Conservation (phyloP, 495 filamentous ascomycete species). For the Penicillium steckii region DNA sequence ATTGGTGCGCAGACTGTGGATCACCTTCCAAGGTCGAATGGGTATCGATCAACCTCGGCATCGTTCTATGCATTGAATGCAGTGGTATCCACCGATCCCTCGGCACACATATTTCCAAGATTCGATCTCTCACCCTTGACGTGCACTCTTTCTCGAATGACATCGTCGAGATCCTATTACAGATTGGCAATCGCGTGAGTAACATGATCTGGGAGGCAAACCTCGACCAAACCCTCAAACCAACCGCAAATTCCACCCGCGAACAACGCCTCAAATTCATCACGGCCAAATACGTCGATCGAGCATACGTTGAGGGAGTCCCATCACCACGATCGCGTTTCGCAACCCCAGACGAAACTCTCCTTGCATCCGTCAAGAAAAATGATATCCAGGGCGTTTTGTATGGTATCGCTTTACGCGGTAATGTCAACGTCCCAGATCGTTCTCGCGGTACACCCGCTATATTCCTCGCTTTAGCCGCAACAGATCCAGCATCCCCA, state of each 20-base stretch:
- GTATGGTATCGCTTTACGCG: slow-evolving; percentile 83
- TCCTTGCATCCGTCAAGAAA: slow-evolving; percentile 90
- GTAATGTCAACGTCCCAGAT: slow-evolving; percentile 84
- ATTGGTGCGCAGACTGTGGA: slow-evolving; percentile 92
- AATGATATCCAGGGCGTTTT: slow-evolving; percentile 91
- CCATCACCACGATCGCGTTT: slow-evolving; percentile 74
- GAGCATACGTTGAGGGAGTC: slow-evolving; percentile 75
- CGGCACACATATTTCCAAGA: slow-evolving; percentile 96
- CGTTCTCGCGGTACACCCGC: slow-evolving; percentile 85
- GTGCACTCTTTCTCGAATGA: slow-evolving; percentile 94
- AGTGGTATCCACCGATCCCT: slow-evolving; percentile 96
- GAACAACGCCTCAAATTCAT: slow-evolving; percentile 93
- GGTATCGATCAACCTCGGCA: slow-evolving; percentile 97
- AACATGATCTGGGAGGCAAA: slow-evolving; percentile 97
- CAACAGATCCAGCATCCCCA: slow-evolving; percentile 92
- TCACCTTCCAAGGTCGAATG: slow-evolving; percentile 92
- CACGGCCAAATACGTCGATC: slow-evolving; percentile 88
- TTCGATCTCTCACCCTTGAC: slow-evolving; percentile 92
- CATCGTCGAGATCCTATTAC: slow-evolving; percentile 89
- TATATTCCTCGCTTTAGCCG: slow-evolving; percentile 88
- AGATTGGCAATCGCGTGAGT: slow-evolving; percentile 88
- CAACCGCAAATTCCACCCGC: slow-evolving; percentile 69
- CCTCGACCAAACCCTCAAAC: slow-evolving; percentile 70
- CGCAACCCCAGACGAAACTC: slow-evolving; percentile 78
- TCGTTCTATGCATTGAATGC: slow-evolving; percentile 97